Evolutionary conservation across 352 stramenopile species (phyloP), one percentile per base, ranked within the genome.

Genomic region (Phytopythium chamaehyphon): DNA sequence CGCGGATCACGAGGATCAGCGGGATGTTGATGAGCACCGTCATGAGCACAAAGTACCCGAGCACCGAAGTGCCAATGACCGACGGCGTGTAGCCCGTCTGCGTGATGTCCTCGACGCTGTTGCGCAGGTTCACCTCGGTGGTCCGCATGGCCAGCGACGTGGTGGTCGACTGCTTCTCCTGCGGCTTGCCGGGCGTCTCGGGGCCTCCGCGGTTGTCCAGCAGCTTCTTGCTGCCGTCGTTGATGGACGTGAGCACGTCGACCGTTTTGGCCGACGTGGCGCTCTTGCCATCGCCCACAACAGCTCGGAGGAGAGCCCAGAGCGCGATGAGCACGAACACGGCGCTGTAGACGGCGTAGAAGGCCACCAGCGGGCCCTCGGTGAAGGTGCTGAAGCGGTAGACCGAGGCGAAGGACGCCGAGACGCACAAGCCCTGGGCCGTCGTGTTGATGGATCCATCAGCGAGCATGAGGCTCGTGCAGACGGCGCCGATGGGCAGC

Each of bases 311-410:
- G 3, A 47, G 44, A 5, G 55, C 46, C 71, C 71, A 82, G 23
- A 69, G 51, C 8, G 52, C 47, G 12, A 82, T 23, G 43, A 62
- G 62, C 21, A 54, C 26, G 42, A 82, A 68, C 47, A 69, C 73
- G 28, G 69, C 21, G 1, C 53, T 71, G 55, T 86, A 86, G 40
- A 79, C 54, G 3, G 58, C 47, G 64, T 89, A 89, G 16, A 86
- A 51, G 15, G 71, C 40, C 11, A 87, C 43, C 8, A 89, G 59
- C 10, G 67, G 60, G 12, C 43, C 50, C 51, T 87, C 78, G 2
- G 55, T 74, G 67, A 83, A 86, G 8, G 61, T 68, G 31, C 63
- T 86, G 50, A 85, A 89, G 39, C 69, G 73, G 45, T 67, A 80
- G 14, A 71, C 36, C 0, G 64, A 51, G 6, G 16, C 18, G 11